Evolutionary conservation across 352 stramenopile genomes (phyloP).

Genomic region (Globisporangium cylindrosporum): DNA sequence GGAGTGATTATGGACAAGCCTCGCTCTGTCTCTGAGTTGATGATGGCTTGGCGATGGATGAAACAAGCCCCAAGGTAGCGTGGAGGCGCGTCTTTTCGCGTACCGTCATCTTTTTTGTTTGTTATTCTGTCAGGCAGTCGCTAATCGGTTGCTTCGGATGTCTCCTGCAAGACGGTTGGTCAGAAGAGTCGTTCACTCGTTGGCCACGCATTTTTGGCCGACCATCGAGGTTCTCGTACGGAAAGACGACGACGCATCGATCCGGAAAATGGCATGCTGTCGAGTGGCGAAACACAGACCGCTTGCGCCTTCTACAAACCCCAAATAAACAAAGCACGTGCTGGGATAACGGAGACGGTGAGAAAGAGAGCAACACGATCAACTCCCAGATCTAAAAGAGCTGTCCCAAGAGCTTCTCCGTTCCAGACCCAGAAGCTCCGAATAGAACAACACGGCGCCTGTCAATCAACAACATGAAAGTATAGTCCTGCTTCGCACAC

Average conservation of each 20-base stretch:
- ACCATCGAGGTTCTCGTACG: too few species aligned
- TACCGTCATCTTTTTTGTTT: background rate
- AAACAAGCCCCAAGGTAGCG: background rate
- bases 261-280: too few species aligned
- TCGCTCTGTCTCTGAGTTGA: too few species aligned
- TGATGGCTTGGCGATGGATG: too few species aligned
- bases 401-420: background rate
- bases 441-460: background rate
- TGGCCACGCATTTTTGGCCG: too few species aligned
- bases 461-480: too few species aligned
- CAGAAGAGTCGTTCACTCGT: too few species aligned
- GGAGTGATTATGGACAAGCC: too few species aligned
- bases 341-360: background rate
- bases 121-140: background rate
- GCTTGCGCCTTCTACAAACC: background rate
- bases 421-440: background rate
- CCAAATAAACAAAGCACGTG: background rate
- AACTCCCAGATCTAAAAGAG: background rate
- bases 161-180: too few species aligned
- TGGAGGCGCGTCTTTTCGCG: constrained; percentile 1
- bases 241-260: too few species aligned
- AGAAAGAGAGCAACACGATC: background rate
- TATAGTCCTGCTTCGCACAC: background rate
- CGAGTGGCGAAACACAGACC: background rate
- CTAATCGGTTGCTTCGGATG: too few species aligned